Evolutionary conservation across 768 basidiomycete species (phyloP), one percentile per base, ranked within the genome.

Genomic region (Russula olivacea): DNA sequence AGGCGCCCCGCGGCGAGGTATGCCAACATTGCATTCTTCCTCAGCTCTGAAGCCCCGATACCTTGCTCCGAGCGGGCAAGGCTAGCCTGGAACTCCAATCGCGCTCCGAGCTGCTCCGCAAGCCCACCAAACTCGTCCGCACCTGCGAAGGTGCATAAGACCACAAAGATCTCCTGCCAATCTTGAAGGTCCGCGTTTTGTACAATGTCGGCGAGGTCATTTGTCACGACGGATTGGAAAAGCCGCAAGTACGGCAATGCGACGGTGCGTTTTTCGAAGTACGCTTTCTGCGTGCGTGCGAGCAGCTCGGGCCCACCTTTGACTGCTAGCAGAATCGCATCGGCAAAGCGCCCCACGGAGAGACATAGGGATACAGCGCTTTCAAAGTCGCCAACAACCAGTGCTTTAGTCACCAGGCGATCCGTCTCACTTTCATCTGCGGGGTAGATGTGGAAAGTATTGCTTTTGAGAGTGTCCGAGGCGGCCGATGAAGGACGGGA

Each of bases 141-240:
- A 55, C 76, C 81, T 1, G 95, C 93, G 75, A 95, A 99, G 0
- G 96, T 98, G 77, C 95, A 98, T 11, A 98, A 73, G 14, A 99
- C 91, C 41, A 96, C 95, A 68, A 98, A 98, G 57, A 95, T 91
- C 74, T 97, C 96, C 62, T 88, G 85, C 96, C 96, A 98, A 72
- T 99, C 94, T 47, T 84, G 79, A 55, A 98, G 73, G 68, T 98
- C 94, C 25, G 95, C 96, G 69, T 98, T 97, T 73, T 97, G 94
- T 10, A 98, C 95, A 55, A 98, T 86, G 72, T 98, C 97, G 21
- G 83, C 81, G 9, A 98, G 83, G 70, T 98, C 97, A 69, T 93
- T 86, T 41, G 88, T 89, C 62, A 96, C 91, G 68, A 99, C 90
- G 14, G 88, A 91, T 72, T 98, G 93, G 83, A 95, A 92, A 12